phyloP scores from a whole-genome alignment of 2,329 filamentous ascomycete genomes.

The Didymella lethalis region DNA sequence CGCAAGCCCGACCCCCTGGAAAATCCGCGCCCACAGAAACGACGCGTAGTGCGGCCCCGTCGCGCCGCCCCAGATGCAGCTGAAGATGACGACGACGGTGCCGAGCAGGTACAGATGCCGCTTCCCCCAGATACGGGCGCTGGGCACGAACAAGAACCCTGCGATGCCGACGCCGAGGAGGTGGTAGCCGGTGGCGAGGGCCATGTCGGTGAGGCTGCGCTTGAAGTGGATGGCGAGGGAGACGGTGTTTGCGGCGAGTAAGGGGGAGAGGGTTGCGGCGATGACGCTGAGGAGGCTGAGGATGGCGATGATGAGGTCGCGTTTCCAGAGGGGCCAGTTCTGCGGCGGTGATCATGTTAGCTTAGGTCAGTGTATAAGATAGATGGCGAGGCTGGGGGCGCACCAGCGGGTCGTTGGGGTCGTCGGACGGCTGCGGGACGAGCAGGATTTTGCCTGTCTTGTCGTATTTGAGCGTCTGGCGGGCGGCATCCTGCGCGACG shows the following conservation, averaged over 20 bases:
- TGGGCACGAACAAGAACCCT: conserved; percentile 85
- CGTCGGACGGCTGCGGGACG: conserved; percentile 88
- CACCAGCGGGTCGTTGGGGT: conserved; percentile 87
- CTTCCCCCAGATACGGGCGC: conserved; percentile 90
- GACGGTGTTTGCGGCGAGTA: conserved; percentile 88
- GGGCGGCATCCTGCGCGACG: conserved; percentile 39
- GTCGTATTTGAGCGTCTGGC: conserved; percentile 73
- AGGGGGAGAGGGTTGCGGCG: conserved; percentile 81
- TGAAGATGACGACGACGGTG: conserved; percentile 74
- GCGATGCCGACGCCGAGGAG: conserved; percentile 82
- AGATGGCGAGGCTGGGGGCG: conserved; percentile 10
- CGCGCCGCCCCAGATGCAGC: conserved; percentile 79
- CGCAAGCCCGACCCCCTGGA: conserved; percentile 86
- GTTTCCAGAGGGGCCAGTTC: conserved; percentile 88
- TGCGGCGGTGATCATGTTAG: conserved; percentile 37
- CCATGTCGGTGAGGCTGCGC: conserved; percentile 75
- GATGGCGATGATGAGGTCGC: conserved; percentile 79
- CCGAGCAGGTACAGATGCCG: conserved; percentile 85
- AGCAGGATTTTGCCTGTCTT: conserved; percentile 76
- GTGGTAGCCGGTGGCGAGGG: conserved; percentile 86
- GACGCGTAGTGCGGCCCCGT: conserved; percentile 72
- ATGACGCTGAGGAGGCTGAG: conserved; percentile 84
- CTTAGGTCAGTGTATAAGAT: neutral
- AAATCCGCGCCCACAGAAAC: conserved; percentile 78
- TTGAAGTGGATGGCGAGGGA: conserved; percentile 74